phyloP scores from a whole-genome alignment of 1,139 yeast genomes.

The Nematodospora anomalae region DNA sequence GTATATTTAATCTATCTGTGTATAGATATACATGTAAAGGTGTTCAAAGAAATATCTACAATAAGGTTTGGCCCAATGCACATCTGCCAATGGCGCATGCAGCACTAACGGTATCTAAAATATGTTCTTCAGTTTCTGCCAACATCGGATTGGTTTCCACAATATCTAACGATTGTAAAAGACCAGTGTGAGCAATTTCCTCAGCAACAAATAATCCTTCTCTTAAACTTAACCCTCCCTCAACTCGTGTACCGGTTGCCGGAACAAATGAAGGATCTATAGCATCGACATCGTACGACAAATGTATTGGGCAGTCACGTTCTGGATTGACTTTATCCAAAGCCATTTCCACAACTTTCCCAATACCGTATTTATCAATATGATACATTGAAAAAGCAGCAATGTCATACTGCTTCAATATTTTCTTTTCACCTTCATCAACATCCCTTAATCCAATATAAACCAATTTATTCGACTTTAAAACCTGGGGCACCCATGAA shows the following conservation, averaged over 20 bases:
- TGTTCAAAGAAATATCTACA: too few species aligned
- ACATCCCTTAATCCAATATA: slow-evolving; percentile 95
- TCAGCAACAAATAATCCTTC: slow-evolving; percentile 94
- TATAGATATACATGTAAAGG: too few species aligned
- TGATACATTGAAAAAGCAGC: slow-evolving; percentile 96
- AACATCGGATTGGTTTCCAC: slow-evolving; percentile 93
- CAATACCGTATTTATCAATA: slow-evolving; percentile 91
- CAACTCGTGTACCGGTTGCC: slow-evolving; percentile 96
- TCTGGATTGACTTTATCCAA: slow-evolving; percentile 74
- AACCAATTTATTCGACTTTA: slow-evolving; percentile 72
- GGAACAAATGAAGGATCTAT: slow-evolving; percentile 93
- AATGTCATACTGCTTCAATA: slow-evolving; percentile 68
- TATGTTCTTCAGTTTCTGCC: slow-evolving; percentile 76
- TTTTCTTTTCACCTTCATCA: slow-evolving; percentile 79
- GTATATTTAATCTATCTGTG: too few species aligned
- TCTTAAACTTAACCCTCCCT: slow-evolving; percentile 92
- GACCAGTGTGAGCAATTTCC: slow-evolving; percentile 86
- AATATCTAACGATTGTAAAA: slow-evolving; percentile 81
- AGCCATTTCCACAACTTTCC: slow-evolving; percentile 91
- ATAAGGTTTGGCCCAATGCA: slow-evolving; percentile 87
- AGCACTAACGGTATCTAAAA: slow-evolving; percentile 81
- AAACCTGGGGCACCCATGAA: slow-evolving; percentile 75
- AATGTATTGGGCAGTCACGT: slow-evolving; percentile 74
- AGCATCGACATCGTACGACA: slow-evolving; percentile 95
- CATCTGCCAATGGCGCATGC: slow-evolving; percentile 92